phyloP scores from a whole-genome alignment of 1,139 yeast genomes.

The Groenewaldozyma auringiensis region DNA sequence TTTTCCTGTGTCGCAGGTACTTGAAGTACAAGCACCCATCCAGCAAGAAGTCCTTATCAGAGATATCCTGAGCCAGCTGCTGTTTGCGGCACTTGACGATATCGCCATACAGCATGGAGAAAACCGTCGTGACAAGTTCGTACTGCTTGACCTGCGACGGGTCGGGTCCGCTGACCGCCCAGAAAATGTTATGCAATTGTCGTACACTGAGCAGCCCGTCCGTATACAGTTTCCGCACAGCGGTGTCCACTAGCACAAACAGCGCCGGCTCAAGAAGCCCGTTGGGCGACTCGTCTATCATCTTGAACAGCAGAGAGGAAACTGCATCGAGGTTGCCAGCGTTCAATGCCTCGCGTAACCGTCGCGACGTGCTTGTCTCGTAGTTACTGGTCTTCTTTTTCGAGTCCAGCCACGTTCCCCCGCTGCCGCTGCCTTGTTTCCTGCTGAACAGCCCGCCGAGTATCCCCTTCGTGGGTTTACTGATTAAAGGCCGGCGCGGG shows the following conservation, averaged over 20 bases:
- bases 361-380: slow-evolving; percentile 1
- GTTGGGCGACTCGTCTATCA: slow-evolving; percentile 7
- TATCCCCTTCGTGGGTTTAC: too few species aligned
- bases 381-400: background rate
- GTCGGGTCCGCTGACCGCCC: slow-evolving; percentile 3
- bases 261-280: slow-evolving; percentile 3
- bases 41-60: slow-evolving; percentile 9
- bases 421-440: background rate
- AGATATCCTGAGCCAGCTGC: background rate
- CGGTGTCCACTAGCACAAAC: slow-evolving; percentile 6
- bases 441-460: background rate
- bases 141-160: slow-evolving; percentile 4
- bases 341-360: background rate
- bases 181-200: slow-evolving; percentile 3
- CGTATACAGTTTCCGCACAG: background rate
- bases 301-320: background rate
- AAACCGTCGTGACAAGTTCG: slow-evolving; percentile 4
- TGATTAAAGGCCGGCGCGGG: background rate
- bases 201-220: background rate
- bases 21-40: slow-evolving; percentile 19
- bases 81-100: background rate
- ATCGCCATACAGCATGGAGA: background rate
- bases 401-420: slow-evolving; percentile 1
- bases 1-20: slow-evolving; percentile 17
- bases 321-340: background rate